Evolutionary conservation across 495 filamentous ascomycete genomes (phyloP), one percentile per base, ranked within the genome.

Genomic region (Penicillium argentinense): DNA sequence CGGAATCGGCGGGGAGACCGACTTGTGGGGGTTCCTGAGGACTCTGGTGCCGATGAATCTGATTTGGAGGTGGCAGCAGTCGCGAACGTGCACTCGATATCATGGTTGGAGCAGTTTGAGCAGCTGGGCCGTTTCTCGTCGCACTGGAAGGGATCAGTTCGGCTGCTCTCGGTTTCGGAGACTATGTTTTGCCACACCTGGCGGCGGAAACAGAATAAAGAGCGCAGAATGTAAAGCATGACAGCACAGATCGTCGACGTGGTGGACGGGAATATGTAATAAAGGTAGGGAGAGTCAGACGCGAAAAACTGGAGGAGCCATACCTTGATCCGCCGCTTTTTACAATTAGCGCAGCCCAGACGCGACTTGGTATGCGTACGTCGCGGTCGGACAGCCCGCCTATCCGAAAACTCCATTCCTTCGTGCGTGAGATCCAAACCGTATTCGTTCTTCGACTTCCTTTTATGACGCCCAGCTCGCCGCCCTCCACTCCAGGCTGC

Each of bases 311-410:
- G 14, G 24, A 11, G 24, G 14, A 27, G 17, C 18, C 60, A 41
- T 32, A 70, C 67, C 46, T 71, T 71, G 3, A 71, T 63, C n/a
- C 65, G 58, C 8, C 66, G 52, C 22, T 47, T 57, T 45, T 71
- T 71, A 47, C 67, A 71, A 7, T 60, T 58, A 5, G 39, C 25
- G 42, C 67, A 71, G 0, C 67, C 67, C 6, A 47, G 39, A 9
- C 67, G 55, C 5, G 67, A 71, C 37, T 71, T 71, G 26, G 39
- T 59, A 25, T 71, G 67, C 1, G 63, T 38, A 11, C 64, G 56
- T 3, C 67, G 52, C 3, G 59, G 27, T 37, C 54, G 40, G 14
- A 57, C 27, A 8, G 38, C 9, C 25, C 33, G 51, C 5, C 5
- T 22, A 9, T 30, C 33, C 11, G 24, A 25, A 24, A 30, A 34